Evolutionary conservation across 768 basidiomycete genomes (phyloP).

Genomic region (Pleurotus giganteus): DNA sequence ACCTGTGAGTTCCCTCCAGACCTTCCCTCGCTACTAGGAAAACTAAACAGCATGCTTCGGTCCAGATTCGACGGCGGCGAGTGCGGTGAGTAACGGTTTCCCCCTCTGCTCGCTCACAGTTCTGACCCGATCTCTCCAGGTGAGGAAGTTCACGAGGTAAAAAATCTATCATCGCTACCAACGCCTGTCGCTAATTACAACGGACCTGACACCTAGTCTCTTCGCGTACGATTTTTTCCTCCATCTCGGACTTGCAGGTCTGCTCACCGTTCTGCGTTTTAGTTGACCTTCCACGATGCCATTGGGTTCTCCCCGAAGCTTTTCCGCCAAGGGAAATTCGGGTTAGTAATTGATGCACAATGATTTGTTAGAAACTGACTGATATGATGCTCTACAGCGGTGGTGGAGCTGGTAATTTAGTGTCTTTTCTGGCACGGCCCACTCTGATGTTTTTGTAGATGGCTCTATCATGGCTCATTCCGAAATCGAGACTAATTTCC

Average conservation of each 20-base stretch:
- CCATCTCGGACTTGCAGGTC: not conserved
- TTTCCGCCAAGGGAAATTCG: slow-evolving; percentile 18
- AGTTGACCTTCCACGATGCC: slow-evolving; percentile 30
- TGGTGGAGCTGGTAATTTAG: slow-evolving; percentile 18
- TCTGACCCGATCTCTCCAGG: slow-evolving; percentile 8
- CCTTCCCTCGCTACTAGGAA: not conserved
- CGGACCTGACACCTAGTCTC: slow-evolving; percentile 12
- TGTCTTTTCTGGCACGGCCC: not conserved
- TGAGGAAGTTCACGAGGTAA: slow-evolving; percentile 29
- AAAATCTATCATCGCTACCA: not conserved
- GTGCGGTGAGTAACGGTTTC: slow-evolving; percentile 21
- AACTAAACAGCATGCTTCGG: not conserved
- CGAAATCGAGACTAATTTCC: slow-evolving; percentile 20
- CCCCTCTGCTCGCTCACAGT: not conserved
- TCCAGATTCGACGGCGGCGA: slow-evolving; percentile 27
- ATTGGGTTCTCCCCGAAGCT: slow-evolving; percentile 29
- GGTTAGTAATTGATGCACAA: slow-evolving; percentile 13
- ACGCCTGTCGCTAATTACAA: not conserved
- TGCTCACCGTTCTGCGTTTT: not conserved
- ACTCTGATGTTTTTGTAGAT: slow-evolving; percentile 11
- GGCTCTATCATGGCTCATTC: slow-evolving; percentile 24
- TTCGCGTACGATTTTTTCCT: slow-evolving; percentile 14
- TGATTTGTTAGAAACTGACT: not conserved
- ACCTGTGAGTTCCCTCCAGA: slow-evolving; percentile 19
- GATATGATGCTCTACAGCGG: slow-evolving; percentile 11